Evolutionary conservation across 305 asterid genomes (phyloP), one percentile per base, ranked within the genome.

Genomic region (Rubia tinctorum): DNA sequence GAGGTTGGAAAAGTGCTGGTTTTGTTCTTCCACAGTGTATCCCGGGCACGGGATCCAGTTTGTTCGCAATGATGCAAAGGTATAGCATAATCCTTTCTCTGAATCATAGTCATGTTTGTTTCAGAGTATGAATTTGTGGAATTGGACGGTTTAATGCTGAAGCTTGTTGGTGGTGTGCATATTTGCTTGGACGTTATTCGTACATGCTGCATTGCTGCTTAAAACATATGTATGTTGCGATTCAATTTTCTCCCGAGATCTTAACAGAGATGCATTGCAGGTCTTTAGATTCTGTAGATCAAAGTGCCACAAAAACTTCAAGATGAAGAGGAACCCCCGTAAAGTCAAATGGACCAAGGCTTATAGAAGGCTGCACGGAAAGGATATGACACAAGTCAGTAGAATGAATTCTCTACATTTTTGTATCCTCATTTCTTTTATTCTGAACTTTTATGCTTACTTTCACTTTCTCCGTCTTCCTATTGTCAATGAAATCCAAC

Each of bases 1-100:
- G 98, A 91, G 99, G 89, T 84, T 94, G 88, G 98, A 94, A 74
- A 94, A 91, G 49, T 94, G 97, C 77, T 94, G 97, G 97, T 91
- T 93, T 78, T 94, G 98, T 85, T 94, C 98, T 78, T 91, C 97
- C 55, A 88, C 94, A 1, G 25, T 91, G 9, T 91, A 91, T 75
- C 97, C 97, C 0, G 97, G 98, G 65, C 98, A 94, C 47, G 98
- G 96, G 45, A 94, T 94, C 71, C 98, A 94, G 65, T 94, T 76
- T 80, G 98, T 94, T 71, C 92, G 97, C 45, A 94, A 91, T 37
- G 97, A 91, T 74, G 97, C 99, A 7, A 94, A 94, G 96, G 97
- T 88, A 71, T 67, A 17, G 43, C 34, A 37, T 11, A 8, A 53
- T 70, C 2, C 17, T 34, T 18, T 53, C 9, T 17, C 18, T 27